Evolutionary conservation across 2,329 filamentous ascomycete genomes (phyloP).

Genomic region (Scytalidium lignicola): DNA sequence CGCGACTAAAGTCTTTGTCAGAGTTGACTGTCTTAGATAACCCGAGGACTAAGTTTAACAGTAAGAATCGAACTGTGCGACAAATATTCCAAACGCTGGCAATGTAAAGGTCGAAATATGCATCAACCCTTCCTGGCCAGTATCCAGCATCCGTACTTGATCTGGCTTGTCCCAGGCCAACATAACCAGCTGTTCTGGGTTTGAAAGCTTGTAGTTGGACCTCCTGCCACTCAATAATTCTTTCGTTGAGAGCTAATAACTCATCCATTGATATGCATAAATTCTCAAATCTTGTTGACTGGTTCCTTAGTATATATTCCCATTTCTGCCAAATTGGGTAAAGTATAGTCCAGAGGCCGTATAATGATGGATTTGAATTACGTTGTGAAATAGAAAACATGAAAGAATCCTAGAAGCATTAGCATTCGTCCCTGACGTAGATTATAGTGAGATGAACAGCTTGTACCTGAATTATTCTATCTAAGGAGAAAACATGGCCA

Average conservation of each 20-base stretch:
- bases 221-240: constrained; percentile 11
- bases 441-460: background rate
- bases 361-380: no score
- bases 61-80: constrained; percentile 45
- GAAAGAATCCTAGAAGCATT: background rate
- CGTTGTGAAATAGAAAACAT: background rate
- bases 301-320: background rate
- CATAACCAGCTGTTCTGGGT: constrained; percentile 7
- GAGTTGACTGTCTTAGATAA: constrained; percentile 3
- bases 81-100: constrained; percentile 51
- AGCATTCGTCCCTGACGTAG: background rate
- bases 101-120: constrained; percentile 53
- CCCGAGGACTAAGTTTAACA: constrained; percentile 44
- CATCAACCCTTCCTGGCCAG: constrained; percentile 52
- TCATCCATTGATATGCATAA: constrained; percentile 4
- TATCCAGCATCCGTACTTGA: constrained; percentile 36
- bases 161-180: background rate
- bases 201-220: constrained; percentile 9
- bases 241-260: constrained; percentile 1
- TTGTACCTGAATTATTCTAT: background rate
- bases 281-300: background rate
- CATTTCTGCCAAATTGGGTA: background rate
- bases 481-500: background rate
- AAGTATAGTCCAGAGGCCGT: background rate
- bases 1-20: background rate